Percentiles rank a stretch among this genome's conserved stretches.
Conservation (phyloP, 805 yeast species). For the Yarrowia sp. region DNA sequence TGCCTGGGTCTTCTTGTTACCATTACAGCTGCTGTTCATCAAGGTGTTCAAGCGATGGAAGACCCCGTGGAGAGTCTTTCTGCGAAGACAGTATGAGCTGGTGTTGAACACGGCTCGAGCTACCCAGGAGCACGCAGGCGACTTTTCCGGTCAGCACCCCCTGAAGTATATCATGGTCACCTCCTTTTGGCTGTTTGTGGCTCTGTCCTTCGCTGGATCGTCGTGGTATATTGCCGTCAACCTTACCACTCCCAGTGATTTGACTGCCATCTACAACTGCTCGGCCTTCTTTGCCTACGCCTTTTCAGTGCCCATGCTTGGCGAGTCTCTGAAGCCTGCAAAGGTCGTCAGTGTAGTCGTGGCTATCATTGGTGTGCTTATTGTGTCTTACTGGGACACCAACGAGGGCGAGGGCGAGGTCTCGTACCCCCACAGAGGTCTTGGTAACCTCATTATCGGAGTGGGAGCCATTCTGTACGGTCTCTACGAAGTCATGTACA, state of each 20-base stretch:
- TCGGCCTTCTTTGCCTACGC: constrained; percentile 88
- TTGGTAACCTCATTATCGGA: constrained; percentile 75
- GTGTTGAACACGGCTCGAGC: constrained; percentile 41
- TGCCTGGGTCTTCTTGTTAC: constrained; percentile 77
- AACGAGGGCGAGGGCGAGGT: constrained; percentile 11
- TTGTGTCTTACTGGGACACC: constrained; percentile 66
- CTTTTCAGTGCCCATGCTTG: constrained; percentile 76
- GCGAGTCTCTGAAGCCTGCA: constrained; percentile 67
- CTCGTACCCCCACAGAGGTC: constrained; percentile 62
- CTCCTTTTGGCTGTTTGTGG: constrained; percentile 57
- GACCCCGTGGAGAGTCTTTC: constrained; percentile 43
- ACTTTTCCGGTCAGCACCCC: constrained; percentile 46
- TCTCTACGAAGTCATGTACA: constrained; percentile 82
- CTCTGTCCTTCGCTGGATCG: constrained; percentile 76
- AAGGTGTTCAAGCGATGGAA: constrained; percentile 56
- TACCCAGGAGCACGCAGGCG: constrained; percentile 45
- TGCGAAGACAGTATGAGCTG: constrained; percentile 44
- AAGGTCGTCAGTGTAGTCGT: constrained; percentile 72
- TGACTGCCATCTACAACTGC: constrained; percentile 89
- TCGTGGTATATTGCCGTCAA: constrained; percentile 89
- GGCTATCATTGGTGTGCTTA: constrained; percentile 76
- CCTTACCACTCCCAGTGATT: constrained; percentile 80
- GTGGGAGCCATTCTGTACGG: constrained; percentile 81
- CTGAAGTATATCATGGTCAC: constrained; percentile 57
- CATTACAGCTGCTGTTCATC: constrained; percentile 62